Conservation (phyloP, 495 filamentous ascomycete genomes). For the Xylaria scruposa region DNA sequence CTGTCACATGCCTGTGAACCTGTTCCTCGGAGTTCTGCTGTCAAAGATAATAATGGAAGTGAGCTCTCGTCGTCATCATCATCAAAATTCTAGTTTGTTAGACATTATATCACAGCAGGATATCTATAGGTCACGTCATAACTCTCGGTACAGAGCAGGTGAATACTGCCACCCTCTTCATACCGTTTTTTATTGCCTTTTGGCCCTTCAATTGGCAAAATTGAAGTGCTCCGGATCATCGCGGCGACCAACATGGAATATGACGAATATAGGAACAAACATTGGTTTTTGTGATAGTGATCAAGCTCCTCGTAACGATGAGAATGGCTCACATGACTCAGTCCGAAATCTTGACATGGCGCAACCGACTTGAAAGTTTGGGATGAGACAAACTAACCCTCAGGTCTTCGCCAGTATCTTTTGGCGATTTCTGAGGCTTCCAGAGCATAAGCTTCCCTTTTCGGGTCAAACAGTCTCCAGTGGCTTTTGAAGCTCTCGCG, state of each 20-base stretch:
- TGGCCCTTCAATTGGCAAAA: constrained; percentile 54
- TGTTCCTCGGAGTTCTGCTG: constrained; percentile 54
- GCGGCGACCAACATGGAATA: constrained; percentile 55
- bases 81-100: constrained; percentile 54
- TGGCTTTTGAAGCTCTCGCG: not conserved
- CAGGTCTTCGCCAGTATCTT: constrained; percentile 55
- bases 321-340: constrained; percentile 55
- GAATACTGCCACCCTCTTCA: too few species aligned
- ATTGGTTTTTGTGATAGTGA: constrained; percentile 40
- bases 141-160: not conserved
- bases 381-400: constrained; percentile 30
- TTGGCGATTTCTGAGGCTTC: not conserved
- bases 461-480: not conserved
- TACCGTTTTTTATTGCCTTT: constrained; percentile 61
- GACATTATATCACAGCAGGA: not conserved
- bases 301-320: constrained; percentile 57
- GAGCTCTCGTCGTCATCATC: constrained; percentile 49
- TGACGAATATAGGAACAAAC: not conserved
- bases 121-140: not conserved
- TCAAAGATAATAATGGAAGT: constrained; percentile 51
- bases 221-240: constrained; percentile 62
- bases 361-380: constrained; percentile 50
- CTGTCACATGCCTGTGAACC: constrained; percentile 57
- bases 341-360: constrained; percentile 41
- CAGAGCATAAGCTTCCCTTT: not conserved